A percentile compares a stretch with the other conserved stretches of the same genome.
Conservation (phyloP, 371 early-diverging fungal species). For the Mortierella sp. region DNA sequence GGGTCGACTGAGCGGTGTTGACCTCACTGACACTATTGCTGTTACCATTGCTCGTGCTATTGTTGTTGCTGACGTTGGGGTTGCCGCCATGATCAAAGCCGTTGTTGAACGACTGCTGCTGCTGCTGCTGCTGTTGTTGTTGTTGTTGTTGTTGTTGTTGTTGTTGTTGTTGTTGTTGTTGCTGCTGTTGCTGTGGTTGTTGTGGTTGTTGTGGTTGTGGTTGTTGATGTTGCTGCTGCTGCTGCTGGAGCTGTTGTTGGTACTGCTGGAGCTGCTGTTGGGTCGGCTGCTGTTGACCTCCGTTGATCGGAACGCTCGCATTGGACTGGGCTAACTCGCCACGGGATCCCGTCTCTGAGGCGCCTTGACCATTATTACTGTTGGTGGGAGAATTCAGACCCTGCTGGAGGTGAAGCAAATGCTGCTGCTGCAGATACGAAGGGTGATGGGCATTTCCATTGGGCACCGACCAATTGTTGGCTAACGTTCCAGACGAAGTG, state of each 20-base stretch:
- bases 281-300: slow-evolving; percentile 20
- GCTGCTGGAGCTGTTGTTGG: slow-evolving; percentile 21
- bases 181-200: slow-evolving; percentile 25
- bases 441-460: slow-evolving; percentile 18
- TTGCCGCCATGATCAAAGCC: slow-evolving; percentile 17
- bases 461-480: slow-evolving; percentile 31
- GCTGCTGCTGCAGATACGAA: slow-evolving; percentile 13
- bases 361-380: slow-evolving; percentile 21
- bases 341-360: not conserved
- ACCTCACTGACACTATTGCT: slow-evolving; percentile 21
- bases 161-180: slow-evolving; percentile 32
- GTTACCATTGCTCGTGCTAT: slow-evolving; percentile 14
- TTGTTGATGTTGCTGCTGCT: slow-evolving; percentile 26
- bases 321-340: slow-evolving; percentile 25
- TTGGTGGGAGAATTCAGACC: slow-evolving; percentile 9
- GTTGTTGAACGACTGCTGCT: slow-evolving; percentile 15
- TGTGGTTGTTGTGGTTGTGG: slow-evolving; percentile 20
- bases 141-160: slow-evolving; percentile 26
- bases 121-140: slow-evolving; percentile 37
- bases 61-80: slow-evolving; percentile 21
- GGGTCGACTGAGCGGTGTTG: slow-evolving; percentile 24
- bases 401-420: slow-evolving; percentile 5
- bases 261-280: slow-evolving; percentile 28
- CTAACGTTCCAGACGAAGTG: slow-evolving; percentile 13
- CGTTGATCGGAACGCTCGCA: slow-evolving; percentile 10